Evolutionary conservation across 2,329 filamentous ascomycete species (phyloP), one percentile per base, ranked within the genome.

Genomic region (Chlorencoelia australis): DNA sequence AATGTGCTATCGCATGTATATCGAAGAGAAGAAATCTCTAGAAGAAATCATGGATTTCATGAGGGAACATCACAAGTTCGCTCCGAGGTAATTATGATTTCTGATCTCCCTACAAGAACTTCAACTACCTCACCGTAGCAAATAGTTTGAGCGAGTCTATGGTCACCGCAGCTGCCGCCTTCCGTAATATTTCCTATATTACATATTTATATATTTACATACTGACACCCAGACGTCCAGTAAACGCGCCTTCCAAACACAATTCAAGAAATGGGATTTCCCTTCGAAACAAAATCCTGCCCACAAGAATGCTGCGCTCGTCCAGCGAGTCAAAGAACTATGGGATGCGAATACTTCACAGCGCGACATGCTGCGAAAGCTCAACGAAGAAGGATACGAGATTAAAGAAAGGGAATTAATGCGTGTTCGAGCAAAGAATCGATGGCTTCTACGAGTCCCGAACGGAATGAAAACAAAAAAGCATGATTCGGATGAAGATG

Each of bases 211-310:
- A n/a, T n/a, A n/a, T n/a, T n/a, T n/a, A n/a, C n/a, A n/a, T n/a
- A n/a, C n/a, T n/a, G n/a, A n/a, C n/a, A n/a, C n/a, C n/a, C n/a
- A n/a, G n/a, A n/a, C 20, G 29, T 16, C 37, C 59, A 83, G 82
- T 57, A 85, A 84, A 64, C 77, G 82, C 42, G 78, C 79, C 28
- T 85, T 80, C 43, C 82, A 86, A 57, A 75, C 69, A 3, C 80
- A 86, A 48, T 84, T 87, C 59, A 80, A 77, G 53, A 68, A 75
- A 55, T 91, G 85, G 85, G 71, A 75, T 6, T 89, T 91, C 48
- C 82, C 83, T 10, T 73, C 70, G 40, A 85, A 85, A 56, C 76
- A 82, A 48, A 76, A 79, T 41, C 76, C 77, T 1, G 76, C 78
- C 2, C 74, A 86, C 53, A 82, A 81, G 52, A 80, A 86, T 54